Base-by-base conservation (phyloP, 2,329 filamentous ascomycete species). In the Colletotrichum salicis region DNA sequence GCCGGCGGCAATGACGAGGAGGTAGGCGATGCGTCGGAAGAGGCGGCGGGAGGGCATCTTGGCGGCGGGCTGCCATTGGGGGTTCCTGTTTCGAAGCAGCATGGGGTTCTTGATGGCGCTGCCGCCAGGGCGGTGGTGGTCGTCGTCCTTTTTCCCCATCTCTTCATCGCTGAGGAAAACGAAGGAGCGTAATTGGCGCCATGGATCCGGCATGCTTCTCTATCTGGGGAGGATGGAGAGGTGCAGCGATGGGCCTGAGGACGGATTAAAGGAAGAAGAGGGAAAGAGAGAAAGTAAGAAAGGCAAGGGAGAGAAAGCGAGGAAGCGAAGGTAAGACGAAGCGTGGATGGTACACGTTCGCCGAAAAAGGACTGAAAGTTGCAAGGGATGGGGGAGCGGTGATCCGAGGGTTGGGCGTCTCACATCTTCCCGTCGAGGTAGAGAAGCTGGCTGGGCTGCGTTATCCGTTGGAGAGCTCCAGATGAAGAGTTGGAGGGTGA, bases 91-190 rank as follows among this genome's bases (percentile, higher is more conserved):
- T 79, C 70, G 76, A 71, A 48, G 74, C 71, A 75, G 73, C 74
- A 72, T 74, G 62, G 58, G 22, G 45, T 68, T 61, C 33, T 37
- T 48, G 45, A 48, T 54, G 41, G 35, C 58, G 48, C 58, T 54
- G n/a, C 65, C 31, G 31, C 56, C 75, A 19, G 78, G 66, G 75
- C 77, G 76, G 76, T 80, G 74, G 76, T 85, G 83, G 78, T 91
- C 88, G 78, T 91, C 89, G 78, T 90, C 85, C 80, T 89, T 90
- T 80, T 91, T 91, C 63, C 85, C 86, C 78, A 89, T 81, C 75
- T 89, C 87, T 75, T 89, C 87, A 75, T 89, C 85, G 76, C 82
- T 84, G 70, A 85, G 78, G 79, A 87, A 88, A 65, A 86, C 78
- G 71, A 83, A 79, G 59, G 78, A 77, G 67, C 76, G 70, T 59